These are phyloP conservation scores for Phtheirospermum japonicum DNA, from an alignment of 257 asterid genomes.

Conservation along the genomic window DNA sequence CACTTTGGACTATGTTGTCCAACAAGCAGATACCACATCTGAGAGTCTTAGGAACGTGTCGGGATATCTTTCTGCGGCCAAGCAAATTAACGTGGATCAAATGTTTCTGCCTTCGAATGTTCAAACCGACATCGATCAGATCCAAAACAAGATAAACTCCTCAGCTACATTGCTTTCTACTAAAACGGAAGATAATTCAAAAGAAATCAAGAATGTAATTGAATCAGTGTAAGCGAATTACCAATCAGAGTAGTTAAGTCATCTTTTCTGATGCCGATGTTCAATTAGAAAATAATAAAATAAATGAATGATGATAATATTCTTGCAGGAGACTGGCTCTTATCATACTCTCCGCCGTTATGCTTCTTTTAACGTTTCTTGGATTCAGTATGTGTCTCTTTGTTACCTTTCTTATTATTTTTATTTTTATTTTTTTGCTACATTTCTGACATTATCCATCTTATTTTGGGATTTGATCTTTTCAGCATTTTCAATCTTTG, in stretches of 20 bases:
- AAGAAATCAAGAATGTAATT: conserved; percentile 53
- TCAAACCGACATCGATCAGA: conserved; percentile 69
- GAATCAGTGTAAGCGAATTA: conserved; percentile 53
- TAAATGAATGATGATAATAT: conserved; percentile 1
- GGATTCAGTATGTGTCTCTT: conserved; percentile 65
- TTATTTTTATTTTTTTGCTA: background rate
- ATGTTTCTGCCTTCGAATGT: conserved; percentile 59
- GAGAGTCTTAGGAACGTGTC: conserved; percentile 68
- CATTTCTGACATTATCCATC: conserved; percentile 14
- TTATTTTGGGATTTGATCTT: conserved; percentile 20
- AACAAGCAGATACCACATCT: conserved; percentile 65
- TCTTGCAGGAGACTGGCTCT: conserved; percentile 87
- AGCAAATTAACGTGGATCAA: conserved; percentile 61
- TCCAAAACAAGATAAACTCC: conserved; percentile 65
- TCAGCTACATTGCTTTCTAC: conserved; percentile 66
- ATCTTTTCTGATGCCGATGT: background rate
- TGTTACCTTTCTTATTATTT: background rate
- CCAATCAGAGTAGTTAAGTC: background rate
- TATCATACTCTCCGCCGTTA: conserved; percentile 75
- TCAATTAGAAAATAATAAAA: background rate
- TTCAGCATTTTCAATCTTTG: conserved; percentile 84
- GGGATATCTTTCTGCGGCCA: conserved; percentile 78
- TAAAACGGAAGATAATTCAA: conserved; percentile 54
- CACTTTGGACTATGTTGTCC: conserved; percentile 63
- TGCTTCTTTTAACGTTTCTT: conserved; percentile 79